Percentiles rank a stretch among this genome's conserved stretches.
Evolutionary conservation across 371 early-diverging fungal species (phyloP).

Genomic region (Apophysomyces variabilis): DNA sequence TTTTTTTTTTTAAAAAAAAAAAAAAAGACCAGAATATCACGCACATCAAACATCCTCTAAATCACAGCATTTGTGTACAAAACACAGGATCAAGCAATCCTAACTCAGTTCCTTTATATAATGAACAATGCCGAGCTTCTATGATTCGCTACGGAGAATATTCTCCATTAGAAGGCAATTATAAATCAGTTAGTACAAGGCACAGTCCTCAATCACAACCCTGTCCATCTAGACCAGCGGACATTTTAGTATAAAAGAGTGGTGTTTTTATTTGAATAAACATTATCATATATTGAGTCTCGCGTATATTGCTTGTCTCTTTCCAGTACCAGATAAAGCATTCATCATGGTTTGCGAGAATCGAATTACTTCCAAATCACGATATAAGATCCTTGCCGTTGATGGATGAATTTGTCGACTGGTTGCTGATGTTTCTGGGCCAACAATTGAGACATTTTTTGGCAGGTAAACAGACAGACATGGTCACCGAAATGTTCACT

Average conservation of each 20-base stretch:
- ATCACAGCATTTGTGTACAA: not conserved
- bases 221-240: no score
- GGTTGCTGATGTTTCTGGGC: slow-evolving; percentile 2
- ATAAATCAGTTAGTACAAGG: no score
- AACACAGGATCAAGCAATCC: not conserved
- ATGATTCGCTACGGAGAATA: no score
- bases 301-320: no score
- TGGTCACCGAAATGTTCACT: slow-evolving; percentile 18
- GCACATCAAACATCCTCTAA: slow-evolving; percentile 7
- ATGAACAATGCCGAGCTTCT: no score
- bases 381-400: slow-evolving; percentile 13
- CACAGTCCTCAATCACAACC: no score
- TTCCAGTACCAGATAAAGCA: no score
- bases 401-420: slow-evolving; percentile 14
- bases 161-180: no score
- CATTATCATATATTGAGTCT: no score
- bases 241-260: no score
- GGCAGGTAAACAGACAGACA: slow-evolving; percentile 9
- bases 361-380: slow-evolving; percentile 1
- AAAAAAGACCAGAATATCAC: not conserved
- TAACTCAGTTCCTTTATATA: not conserved
- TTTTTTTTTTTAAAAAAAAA: not conserved
- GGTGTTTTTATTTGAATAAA: no score
- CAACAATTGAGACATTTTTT: not conserved
- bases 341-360: not conserved